Conservation (phyloP, 805 yeast species). For the Candida parachauliodes region DNA sequence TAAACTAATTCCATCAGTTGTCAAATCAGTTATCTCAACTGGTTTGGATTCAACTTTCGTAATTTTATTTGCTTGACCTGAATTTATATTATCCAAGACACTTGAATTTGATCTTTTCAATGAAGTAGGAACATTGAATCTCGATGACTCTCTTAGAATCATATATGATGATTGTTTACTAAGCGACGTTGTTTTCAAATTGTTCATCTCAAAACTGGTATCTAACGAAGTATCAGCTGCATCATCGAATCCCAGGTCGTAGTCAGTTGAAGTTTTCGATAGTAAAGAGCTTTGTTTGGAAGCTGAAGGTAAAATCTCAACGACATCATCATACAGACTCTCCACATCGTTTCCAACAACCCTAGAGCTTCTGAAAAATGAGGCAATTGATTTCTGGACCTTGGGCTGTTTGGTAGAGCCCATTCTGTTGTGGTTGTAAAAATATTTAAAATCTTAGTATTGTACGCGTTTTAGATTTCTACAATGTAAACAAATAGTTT, state of each 20-base stretch:
- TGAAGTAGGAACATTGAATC: conserved; percentile 1
- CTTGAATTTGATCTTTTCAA: conserved; percentile 21
- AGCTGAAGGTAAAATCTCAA: not conserved
- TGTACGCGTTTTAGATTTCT: conserved; percentile 1
- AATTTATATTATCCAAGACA: conserved; percentile 14
- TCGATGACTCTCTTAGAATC: not conserved
- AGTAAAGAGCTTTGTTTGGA: conserved; percentile 1
- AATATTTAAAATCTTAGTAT: no score
- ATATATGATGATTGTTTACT: not conserved
- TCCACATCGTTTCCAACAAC: not conserved
- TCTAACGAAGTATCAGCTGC: conserved; percentile 34
- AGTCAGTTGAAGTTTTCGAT: not conserved
- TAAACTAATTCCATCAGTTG: conserved; percentile 8
- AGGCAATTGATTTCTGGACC: conserved; percentile 1
- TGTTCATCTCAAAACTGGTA: conserved; percentile 32
- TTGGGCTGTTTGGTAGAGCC: not conserved
- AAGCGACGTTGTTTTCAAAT: conserved; percentile 30
- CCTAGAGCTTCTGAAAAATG: conserved; percentile 1
- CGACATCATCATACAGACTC: not conserved
- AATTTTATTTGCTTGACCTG: conserved; percentile 20
- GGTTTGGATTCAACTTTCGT: conserved; percentile 12
- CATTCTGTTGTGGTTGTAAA: conserved; percentile 1
- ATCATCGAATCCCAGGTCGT: conserved; percentile 25
- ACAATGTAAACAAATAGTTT: no score
- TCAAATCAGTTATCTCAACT: not conserved